phyloP scores from a whole-genome alignment of 805 yeast genomes.

The Isabelozyma gotoi region DNA sequence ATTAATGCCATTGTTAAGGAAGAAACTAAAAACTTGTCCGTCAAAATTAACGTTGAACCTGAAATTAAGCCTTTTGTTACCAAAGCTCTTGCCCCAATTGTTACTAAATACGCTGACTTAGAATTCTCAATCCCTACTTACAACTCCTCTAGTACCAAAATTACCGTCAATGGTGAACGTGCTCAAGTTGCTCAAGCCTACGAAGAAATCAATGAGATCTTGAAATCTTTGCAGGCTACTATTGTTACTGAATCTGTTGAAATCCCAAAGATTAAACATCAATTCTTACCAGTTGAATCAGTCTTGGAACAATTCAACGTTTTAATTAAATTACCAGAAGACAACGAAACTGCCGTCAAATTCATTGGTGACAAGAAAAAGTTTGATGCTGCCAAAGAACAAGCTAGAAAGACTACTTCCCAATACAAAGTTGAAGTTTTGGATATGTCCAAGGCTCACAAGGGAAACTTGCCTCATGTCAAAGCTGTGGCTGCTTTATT shows the following conservation, averaged over 20 bases:
- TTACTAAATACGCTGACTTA: slow-evolving; percentile 21
- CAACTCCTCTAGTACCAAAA: slow-evolving; percentile 33
- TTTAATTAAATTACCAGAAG: slow-evolving; percentile 54
- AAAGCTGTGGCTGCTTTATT: slow-evolving; percentile 70
- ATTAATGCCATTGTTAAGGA: slow-evolving; percentile 74
- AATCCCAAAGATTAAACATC: slow-evolving; percentile 70
- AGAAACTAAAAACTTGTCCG: slow-evolving; percentile 59
- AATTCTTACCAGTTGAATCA: slow-evolving; percentile 58
- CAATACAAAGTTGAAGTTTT: slow-evolving; percentile 62
- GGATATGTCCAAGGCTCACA: slow-evolving; percentile 88
- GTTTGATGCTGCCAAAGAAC: slow-evolving; percentile 59
- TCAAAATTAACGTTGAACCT: slow-evolving; percentile 48
- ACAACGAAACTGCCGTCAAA: slow-evolving; percentile 48
- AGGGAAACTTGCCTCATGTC: slow-evolving; percentile 76
- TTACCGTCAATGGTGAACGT: slow-evolving; percentile 70
- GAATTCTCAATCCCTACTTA: slow-evolving; percentile 37
- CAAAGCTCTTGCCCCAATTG: slow-evolving; percentile 25
- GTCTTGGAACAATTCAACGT: slow-evolving; percentile 57
- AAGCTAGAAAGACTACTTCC: slow-evolving; percentile 60
- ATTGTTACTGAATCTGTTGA: slow-evolving; percentile 55
- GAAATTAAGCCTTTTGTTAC: slow-evolving; percentile 45
- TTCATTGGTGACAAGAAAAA: slow-evolving; percentile 61
- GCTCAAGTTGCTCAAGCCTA: slow-evolving; percentile 59
- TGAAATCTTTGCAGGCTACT: slow-evolving; percentile 44
- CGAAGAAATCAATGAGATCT: slow-evolving; percentile 44